Evolutionary conservation across 306 rosid species (phyloP), one percentile per base, ranked within the genome.

Genomic region (Comarum palustre): DNA sequence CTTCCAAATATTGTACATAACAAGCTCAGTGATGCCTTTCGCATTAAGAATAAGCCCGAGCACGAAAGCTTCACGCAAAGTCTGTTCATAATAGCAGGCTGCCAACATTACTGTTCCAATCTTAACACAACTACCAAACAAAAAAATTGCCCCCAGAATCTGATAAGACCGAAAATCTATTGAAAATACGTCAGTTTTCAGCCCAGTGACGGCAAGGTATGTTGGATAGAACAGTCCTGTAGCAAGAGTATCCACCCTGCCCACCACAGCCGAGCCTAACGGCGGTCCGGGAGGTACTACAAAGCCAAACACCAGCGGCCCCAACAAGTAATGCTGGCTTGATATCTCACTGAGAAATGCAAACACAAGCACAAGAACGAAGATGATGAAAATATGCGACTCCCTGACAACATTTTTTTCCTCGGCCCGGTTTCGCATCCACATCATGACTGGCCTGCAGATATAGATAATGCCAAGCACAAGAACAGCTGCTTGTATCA

Each of bases 281-380:
- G 97, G 97, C 4, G 89, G 90, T 6, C 95, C 95, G 61, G 73
- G 82, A 2, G 95, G 95, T 65, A 89, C 64, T 51, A 43, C 79
- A 41, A 82, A 65, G 39, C 97, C 97, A 2, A 88, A 71, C 69
- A 82, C 1, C 5, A 91, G 66, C 10, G 95, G 88, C 65, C 97
- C 95, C 52, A 82, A 27, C 1, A 55, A 15, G 69, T 42, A 88
- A 81, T 89, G 95, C 25, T 89, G 90, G 14, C 95, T 91, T 7
- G 86, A 7, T 14, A 76, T 0, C 47, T 91, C 95, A 41, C 87
- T 74, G 4, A 78, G 0, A 32, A 91, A 32, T 25, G 78, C 85
- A 32, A 61, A 0, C 5, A 81, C 1, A 4, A 84, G 63, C 64
- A 90, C 86, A 4, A 76, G 66, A 31, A 79, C 0, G 68, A 88